A percentile compares a stretch with the other conserved stretches of the same genome.
phyloP scores from a whole-genome alignment of 345 rosid species.

The Bruguiera gymnorhiza region DNA sequence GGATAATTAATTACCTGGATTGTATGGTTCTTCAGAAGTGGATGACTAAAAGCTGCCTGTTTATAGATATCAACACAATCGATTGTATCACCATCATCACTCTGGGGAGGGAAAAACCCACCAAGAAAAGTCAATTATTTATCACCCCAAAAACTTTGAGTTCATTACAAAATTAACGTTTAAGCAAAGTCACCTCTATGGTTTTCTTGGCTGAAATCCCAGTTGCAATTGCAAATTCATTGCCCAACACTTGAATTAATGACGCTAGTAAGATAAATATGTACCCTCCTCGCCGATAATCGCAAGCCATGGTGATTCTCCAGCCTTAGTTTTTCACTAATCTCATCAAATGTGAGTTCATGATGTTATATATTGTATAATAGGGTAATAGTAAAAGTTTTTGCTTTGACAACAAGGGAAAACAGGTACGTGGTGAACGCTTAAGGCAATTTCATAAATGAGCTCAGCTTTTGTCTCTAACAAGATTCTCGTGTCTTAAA shows the following conservation, averaged over 20 bases:
- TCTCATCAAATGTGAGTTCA: too few relatives aligned
- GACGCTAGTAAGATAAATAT: not conserved
- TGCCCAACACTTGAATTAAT: not conserved
- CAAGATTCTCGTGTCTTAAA: too few relatives aligned
- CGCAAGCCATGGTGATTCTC: not conserved
- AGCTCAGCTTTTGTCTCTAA: too few relatives aligned
- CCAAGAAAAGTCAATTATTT: not conserved
- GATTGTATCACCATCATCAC: slow-evolving; percentile 7
- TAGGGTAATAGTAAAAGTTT: too few relatives aligned
- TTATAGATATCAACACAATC: slow-evolving; percentile 31
- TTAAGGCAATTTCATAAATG: too few relatives aligned
- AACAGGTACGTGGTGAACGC: too few relatives aligned
- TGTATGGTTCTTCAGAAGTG: slow-evolving; percentile 26
- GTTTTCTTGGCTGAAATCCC: not conserved
- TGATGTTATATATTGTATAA: too few relatives aligned
- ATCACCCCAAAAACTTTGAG: not conserved
- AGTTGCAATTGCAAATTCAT: not conserved
- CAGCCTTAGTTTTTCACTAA: not conserved
- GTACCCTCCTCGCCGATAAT: not conserved
- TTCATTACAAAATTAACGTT: not conserved
- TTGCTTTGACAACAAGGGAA: too few relatives aligned
- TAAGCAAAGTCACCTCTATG: not conserved
- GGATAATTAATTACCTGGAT: slow-evolving; percentile 6
- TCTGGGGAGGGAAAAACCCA: not conserved
- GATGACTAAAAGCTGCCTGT: slow-evolving; percentile 33